These are phyloP conservation scores for Fusarium xylarioides DNA, from an alignment of 2,329 filamentous ascomycete species.

Conservation along the genomic window DNA sequence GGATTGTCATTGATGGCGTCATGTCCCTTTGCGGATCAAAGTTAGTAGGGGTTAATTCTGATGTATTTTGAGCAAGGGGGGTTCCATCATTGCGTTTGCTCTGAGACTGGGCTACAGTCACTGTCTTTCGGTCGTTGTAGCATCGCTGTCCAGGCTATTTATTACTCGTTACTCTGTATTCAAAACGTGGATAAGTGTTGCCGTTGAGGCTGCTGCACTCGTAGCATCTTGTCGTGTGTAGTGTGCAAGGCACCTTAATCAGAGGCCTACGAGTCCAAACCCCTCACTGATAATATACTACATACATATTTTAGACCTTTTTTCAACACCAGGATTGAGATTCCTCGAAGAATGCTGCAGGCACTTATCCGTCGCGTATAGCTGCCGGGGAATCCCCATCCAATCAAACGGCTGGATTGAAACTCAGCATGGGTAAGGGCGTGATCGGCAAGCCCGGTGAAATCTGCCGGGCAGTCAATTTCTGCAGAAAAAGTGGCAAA, in stretches of 20 bases:
- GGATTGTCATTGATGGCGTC: slow-evolving; percentile 5
- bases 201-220: neutral
- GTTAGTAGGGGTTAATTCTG: neutral
- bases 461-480: no score
- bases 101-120: neutral
- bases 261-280: neutral
- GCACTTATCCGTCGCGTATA: slow-evolving; percentile 28
- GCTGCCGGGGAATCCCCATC: slow-evolving; percentile 12
- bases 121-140: slow-evolving; percentile 7
- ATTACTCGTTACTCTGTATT: neutral
- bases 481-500: no score
- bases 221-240: neutral
- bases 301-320: neutral
- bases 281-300: neutral
- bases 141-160: neutral
- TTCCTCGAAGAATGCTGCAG: slow-evolving; percentile 6
- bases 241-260: neutral
- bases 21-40: slow-evolving; percentile 16
- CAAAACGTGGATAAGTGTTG: neutral
- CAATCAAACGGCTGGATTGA: slow-evolving; percentile 11
- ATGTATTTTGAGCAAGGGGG: slow-evolving; percentile 7
- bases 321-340: neutral
- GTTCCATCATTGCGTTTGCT: neutral
- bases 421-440: slow-evolving; percentile 13
- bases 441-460: no score